These are phyloP conservation scores for Hericium coralloides DNA, from an alignment of 768 basidiomycete genomes.

Conservation along the genomic window DNA sequence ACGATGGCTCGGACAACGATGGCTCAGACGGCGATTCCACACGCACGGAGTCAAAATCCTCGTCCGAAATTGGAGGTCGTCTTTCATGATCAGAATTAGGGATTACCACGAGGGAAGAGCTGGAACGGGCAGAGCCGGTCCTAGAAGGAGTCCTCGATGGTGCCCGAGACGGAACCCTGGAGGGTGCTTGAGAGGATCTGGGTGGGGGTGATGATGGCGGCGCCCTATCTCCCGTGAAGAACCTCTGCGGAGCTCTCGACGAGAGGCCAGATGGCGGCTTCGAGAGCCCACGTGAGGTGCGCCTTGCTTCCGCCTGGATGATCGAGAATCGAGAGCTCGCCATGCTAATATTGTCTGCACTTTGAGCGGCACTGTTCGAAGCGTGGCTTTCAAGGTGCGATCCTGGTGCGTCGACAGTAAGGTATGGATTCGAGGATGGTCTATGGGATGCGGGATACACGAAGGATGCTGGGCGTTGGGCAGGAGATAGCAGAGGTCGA, in stretches of 20 bases:
- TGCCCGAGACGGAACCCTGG: background rate
- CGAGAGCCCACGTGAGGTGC: background rate
- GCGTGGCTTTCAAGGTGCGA: background rate
- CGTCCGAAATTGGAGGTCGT: background rate
- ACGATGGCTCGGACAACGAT: no score
- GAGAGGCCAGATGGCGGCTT: background rate
- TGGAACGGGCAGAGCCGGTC: background rate
- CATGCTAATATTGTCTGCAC: background rate
- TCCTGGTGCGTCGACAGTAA: background rate
- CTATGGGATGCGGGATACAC: background rate
- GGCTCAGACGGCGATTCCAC: no score
- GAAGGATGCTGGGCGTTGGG: background rate
- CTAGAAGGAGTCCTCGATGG: background rate
- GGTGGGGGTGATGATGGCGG: background rate
- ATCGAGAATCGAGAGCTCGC: background rate
- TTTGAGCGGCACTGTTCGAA: background rate
- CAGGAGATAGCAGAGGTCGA: background rate
- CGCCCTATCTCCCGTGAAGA: background rate
- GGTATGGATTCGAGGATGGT: background rate
- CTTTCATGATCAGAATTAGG: background rate
- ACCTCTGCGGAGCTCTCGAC: no score
- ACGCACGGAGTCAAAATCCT: background rate
- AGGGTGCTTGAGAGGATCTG: background rate
- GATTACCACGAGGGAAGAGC: background rate
- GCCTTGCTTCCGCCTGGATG: background rate